Evolutionary conservation across 805 yeast species (phyloP), one percentile per base, ranked within the genome.

Genomic region (Teunomyces kruisii): DNA sequence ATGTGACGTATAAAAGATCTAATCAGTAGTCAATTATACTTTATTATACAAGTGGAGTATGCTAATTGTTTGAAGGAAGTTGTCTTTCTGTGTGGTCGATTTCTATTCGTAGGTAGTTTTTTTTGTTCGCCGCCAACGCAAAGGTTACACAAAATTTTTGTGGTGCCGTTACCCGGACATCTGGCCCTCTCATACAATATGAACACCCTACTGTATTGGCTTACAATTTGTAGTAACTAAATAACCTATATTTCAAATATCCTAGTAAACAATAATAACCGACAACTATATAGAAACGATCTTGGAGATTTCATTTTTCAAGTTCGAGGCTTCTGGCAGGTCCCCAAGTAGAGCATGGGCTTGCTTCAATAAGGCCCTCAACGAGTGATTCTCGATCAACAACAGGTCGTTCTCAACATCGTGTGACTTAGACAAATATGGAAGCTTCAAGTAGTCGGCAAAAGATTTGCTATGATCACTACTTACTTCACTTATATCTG

Each of bases 11-110:
- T 47, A 48, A 44, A 58, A 60, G 72, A 67, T 64, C 72, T 67
- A 67, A 57, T 67, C 71, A 67, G 71, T 67, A 67, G 71, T 67
- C 72, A 58, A 62, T 41, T 37, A 52, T 45, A 53, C 42, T 15
- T 12, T 39, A 27, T 47, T 42, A 19, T 46, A 29, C 22, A 35
- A 19, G 38, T 24, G 22, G 22, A 14, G n/a, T 30, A 29, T 37
- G 36, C 24, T 40, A 17, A 28, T 35, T 24, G 19, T 26, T 27
- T 9, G 31, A 37, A 31, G 40, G 10, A 27, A 26, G 31, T 27
- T 22, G 26, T 32, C 39, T 26, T 19, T 32, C 26, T 22, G 27
- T 29, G 41, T 36, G 14, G 26, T 13, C 41, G 19, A 27, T 36
- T 32, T 40, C 36, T 24, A 14, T 35, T 24, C 16, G 19, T 19